Evolutionary conservation across 352 stramenopile species (phyloP).

Genomic region (Halophytophthora polymorphica): DNA sequence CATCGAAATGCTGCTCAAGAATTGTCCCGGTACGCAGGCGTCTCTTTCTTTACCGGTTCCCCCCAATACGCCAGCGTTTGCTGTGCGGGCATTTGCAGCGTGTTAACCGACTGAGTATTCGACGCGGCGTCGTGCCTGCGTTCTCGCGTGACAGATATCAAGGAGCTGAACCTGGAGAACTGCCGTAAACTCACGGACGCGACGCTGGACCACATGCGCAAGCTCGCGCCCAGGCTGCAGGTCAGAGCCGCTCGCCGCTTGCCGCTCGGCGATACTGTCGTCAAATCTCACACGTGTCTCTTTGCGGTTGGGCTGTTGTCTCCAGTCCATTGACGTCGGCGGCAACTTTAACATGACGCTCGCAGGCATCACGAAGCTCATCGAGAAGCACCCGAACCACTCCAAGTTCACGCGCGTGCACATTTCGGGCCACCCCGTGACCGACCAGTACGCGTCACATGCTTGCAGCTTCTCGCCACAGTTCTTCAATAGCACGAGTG

Average conservation of each 20-base stretch:
- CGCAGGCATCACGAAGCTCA: conserved; percentile 79
- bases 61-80: not conserved
- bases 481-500: not conserved
- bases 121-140: not conserved
- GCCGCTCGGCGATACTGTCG: no score
- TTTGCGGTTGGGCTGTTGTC: not conserved
- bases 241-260: conserved; percentile 18
- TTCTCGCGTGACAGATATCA: conserved; percentile 54
- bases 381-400: conserved; percentile 88
- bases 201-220: conserved; percentile 74
- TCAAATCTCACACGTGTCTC: no score
- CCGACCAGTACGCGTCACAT: conserved; percentile 59
- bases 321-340: conserved; percentile 78
- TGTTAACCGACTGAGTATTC: not conserved
- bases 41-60: no score
- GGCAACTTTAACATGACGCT: conserved; percentile 91
- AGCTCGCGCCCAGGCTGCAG: conserved; percentile 78
- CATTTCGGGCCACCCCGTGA: conserved; percentile 78
- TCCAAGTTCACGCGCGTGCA: conserved; percentile 87
- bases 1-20: conserved; percentile 74
- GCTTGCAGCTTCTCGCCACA: not conserved
- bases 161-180: conserved; percentile 88
- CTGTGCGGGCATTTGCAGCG: not conserved
- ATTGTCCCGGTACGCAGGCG: conserved; percentile 56
- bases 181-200: conserved; percentile 85